These are phyloP conservation scores for Mycena olivaceomarginata DNA, from an alignment of 768 basidiomycete species.

Conservation along the genomic window DNA sequence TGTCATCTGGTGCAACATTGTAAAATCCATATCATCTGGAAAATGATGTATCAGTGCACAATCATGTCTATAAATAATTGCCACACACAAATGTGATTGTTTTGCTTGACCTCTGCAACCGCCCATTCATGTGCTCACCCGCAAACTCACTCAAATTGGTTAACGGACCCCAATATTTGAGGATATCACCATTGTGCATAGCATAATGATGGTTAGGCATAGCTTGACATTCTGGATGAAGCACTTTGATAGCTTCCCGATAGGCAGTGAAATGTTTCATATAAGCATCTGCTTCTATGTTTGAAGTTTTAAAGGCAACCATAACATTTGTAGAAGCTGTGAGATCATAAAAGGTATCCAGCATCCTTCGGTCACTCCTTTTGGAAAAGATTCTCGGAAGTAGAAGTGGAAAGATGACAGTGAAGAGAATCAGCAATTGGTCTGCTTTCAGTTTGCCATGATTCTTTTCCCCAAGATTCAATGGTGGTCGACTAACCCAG, in stretches of 20 bases:
- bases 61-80: too few species aligned
- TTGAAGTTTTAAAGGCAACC: constrained; percentile 35
- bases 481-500: constrained; percentile 39
- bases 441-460: constrained; percentile 50
- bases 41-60: too few species aligned
- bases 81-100: too few species aligned
- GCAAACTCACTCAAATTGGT: constrained; percentile 40
- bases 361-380: neutral
- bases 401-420: constrained; percentile 40
- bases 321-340: constrained; percentile 40
- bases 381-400: constrained; percentile 29
- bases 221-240: constrained; percentile 7
- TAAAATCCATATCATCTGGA: too few species aligned
- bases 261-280: constrained; percentile 24
- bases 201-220: constrained; percentile 43
- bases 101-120: too few species aligned
- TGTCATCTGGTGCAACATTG: too few species aligned
- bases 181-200: constrained; percentile 24
- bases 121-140: constrained; percentile 43
- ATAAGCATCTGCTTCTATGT: constrained; percentile 31
- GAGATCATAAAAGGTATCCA: constrained; percentile 35
- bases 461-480: constrained; percentile 44
- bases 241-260: neutral
- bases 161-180: constrained; percentile 44
- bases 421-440: constrained; percentile 42